phyloP scores from a whole-genome alignment of 495 filamentous ascomycete species.

The Xylaria sp. region DNA sequence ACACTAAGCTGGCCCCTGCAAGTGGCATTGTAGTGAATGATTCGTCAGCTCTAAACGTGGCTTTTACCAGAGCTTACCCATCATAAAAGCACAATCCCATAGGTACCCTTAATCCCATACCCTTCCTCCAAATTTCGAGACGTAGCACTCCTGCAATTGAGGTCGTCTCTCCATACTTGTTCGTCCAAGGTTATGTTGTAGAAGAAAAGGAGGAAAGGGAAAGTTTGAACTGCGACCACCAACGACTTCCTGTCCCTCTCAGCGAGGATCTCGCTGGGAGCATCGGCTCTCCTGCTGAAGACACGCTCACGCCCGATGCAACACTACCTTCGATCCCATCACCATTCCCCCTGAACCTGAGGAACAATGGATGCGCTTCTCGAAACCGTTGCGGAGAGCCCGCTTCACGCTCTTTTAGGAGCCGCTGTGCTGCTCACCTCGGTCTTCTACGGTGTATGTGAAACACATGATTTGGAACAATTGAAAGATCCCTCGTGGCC shows the following conservation, averaged over 20 bases:
- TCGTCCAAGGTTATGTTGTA: background rate
- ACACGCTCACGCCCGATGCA: background rate
- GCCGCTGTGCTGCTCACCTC: conserved; percentile 1
- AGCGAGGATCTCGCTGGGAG: conserved; percentile 25
- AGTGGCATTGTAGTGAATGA: background rate
- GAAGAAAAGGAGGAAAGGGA: background rate
- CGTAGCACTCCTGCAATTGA: background rate
- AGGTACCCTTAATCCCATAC: too few species aligned
- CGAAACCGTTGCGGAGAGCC: conserved; percentile 4
- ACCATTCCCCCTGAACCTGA: background rate
- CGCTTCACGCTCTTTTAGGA: conserved; percentile 18
- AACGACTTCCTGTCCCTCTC: conserved; percentile 1
- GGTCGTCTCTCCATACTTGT: background rate
- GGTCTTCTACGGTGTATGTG: conserved; percentile 24
- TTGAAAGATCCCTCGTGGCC: background rate
- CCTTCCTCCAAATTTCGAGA: background rate
- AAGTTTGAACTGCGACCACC: background rate
- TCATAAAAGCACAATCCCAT: background rate
- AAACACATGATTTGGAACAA: background rate
- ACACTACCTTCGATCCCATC: background rate
- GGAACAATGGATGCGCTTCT: conserved; percentile 8
- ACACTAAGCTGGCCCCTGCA: conserved; percentile 3
- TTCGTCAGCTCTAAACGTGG: conserved; percentile 29
- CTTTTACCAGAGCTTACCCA: conserved; percentile 17
- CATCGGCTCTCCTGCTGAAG: conserved; percentile 11